These are phyloP conservation scores for Lumnitzera racemosa DNA, from an alignment of 345 rosid species.

Conservation along the genomic window DNA sequence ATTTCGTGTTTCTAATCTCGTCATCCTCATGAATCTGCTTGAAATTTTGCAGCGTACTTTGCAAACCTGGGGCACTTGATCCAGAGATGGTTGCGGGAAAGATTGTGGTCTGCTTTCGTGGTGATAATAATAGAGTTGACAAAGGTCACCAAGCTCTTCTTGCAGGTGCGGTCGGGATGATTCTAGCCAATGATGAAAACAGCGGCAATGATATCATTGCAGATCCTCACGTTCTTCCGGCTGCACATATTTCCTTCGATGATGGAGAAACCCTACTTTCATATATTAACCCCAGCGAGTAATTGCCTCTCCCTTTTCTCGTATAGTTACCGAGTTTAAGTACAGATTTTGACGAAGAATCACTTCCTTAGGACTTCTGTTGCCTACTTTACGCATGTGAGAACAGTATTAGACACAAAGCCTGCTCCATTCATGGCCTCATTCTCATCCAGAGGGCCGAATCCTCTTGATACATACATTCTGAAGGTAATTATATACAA, in stretches of 20 bases:
- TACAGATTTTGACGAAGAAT: neutral
- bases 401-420: slow-evolving; percentile 3
- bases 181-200: slow-evolving; percentile 26
- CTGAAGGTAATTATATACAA: slow-evolving; percentile 24
- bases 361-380: slow-evolving; percentile 17
- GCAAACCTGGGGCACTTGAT: slow-evolving; percentile 42
- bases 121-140: slow-evolving; percentile 16
- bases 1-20: no score
- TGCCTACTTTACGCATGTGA: slow-evolving; percentile 13
- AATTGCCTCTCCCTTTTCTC: neutral
- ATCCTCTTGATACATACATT: slow-evolving; percentile 20
- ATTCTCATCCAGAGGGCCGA: slow-evolving; percentile 38
- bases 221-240: slow-evolving; percentile 38
- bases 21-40: neutral
- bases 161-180: slow-evolving; percentile 52
- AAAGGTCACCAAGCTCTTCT: slow-evolving; percentile 23
- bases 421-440: slow-evolving; percentile 23
- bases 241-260: slow-evolving; percentile 26
- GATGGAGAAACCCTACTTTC: slow-evolving; percentile 28
- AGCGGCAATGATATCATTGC: slow-evolving; percentile 22
- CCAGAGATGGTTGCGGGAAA: slow-evolving; percentile 51
- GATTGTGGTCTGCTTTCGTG: slow-evolving; percentile 43
- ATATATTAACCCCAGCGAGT: slow-evolving; percentile 42
- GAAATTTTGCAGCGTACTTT: slow-evolving; percentile 18
- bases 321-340: no score